These are phyloP conservation scores for Sphaerulina vaccinii DNA, from an alignment of 2,329 filamentous ascomycete genomes.

Conservation along the genomic window DNA sequence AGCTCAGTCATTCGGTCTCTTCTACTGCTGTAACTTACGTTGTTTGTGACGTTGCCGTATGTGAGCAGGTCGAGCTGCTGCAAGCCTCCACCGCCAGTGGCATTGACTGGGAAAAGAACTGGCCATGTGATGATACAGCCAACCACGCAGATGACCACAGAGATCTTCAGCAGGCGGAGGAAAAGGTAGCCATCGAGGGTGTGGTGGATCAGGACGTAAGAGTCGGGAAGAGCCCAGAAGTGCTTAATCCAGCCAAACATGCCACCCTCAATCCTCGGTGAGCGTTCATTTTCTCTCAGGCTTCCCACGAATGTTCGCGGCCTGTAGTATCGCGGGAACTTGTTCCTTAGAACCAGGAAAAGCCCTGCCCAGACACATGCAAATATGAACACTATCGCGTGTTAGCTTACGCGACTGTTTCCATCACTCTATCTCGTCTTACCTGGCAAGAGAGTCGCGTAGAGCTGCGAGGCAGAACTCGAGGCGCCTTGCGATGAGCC, in stretches of 20 bases:
- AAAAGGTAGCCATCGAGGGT: conserved; percentile 91
- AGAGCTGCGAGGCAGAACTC: conserved; percentile 35
- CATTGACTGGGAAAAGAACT: conserved; percentile 83
- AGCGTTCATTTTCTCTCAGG: conserved; percentile 42
- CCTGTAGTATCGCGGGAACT: conserved; percentile 46
- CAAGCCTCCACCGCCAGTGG: conserved; percentile 68
- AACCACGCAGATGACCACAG: conserved; percentile 75
- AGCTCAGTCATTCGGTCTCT: not conserved
- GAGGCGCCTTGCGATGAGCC: conserved; percentile 25
- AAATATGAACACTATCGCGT: conserved; percentile 31
- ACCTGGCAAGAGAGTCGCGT: conserved; percentile 37
- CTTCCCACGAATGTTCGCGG: conserved; percentile 48
- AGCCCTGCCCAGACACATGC: conserved; percentile 37
- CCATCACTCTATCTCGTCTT: not conserved
- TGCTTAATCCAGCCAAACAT: conserved; percentile 45
- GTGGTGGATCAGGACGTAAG: conserved; percentile 82
- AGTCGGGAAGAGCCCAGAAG: conserved; percentile 62
- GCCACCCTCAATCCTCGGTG: conserved; percentile 39
- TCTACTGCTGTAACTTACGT: conserved; percentile 17
- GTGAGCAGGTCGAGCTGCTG: conserved; percentile 73
- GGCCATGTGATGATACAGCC: conserved; percentile 86
- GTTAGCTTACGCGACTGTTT: not conserved
- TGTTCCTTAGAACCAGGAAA: conserved; percentile 45
- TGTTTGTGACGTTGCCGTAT: conserved; percentile 47
- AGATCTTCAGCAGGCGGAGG: conserved; percentile 80